These are phyloP conservation scores for Coccomyxa subellipsoidea DNA, from an alignment of 163 green algal species.

Conservation along the genomic window DNA sequence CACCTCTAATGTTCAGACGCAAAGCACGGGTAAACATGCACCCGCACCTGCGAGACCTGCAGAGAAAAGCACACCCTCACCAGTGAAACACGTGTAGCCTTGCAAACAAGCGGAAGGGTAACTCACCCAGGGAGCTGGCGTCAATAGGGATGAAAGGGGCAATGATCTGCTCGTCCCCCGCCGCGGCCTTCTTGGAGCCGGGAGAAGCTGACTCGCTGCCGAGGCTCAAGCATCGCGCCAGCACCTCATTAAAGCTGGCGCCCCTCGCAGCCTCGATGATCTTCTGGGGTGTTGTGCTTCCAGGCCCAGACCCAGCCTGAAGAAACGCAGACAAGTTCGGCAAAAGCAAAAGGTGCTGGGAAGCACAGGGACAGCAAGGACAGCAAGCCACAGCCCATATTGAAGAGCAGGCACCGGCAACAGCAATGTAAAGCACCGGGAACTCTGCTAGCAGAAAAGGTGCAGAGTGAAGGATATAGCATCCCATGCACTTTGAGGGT, in stretches of 20 bases:
- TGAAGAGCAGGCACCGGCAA: too few relatives aligned
- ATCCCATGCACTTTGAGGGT: too few relatives aligned
- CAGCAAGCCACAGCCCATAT: too few relatives aligned
- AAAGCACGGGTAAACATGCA: too few relatives aligned
- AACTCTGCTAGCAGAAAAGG: too few relatives aligned
- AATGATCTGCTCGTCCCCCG: neutral
- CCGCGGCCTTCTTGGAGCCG: neutral
- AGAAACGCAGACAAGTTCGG: neutral
- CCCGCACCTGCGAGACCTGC: too few relatives aligned
- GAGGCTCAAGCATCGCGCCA: neutral
- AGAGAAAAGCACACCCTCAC: neutral
- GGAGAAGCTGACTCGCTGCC: neutral
- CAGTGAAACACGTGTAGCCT: neutral
- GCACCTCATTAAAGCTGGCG: conserved; percentile 3
- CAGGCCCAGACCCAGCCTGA: neutral
- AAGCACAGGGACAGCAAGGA: too few relatives aligned
- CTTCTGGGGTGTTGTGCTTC: neutral
- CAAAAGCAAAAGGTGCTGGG: too few relatives aligned
- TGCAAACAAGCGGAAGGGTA: neutral
- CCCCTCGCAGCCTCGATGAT: neutral
- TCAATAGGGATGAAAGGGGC: neutral
- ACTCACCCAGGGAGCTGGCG: neutral
- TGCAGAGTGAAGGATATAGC: too few relatives aligned
- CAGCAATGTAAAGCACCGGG: too few relatives aligned
- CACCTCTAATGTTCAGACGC: too few relatives aligned